Evolutionary conservation across 148 eudicot species (phyloP), one percentile per base, ranked within the genome.

Genomic region (Rhododendron vialii): DNA sequence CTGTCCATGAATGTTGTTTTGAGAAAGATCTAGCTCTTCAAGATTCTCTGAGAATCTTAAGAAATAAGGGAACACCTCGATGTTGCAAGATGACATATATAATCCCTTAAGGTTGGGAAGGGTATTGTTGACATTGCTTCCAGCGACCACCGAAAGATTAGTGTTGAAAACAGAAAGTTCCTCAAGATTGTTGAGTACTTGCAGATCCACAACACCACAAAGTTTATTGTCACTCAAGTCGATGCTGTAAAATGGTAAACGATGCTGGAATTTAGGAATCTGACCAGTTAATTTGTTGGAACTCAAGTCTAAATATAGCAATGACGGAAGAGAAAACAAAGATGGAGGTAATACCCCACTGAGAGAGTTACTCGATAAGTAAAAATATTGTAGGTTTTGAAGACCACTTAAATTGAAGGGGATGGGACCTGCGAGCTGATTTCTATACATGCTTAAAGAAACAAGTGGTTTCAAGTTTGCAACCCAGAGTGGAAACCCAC

Each of bases 301-400:
- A 1, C 57, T 2, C 13, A 89, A 78, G 78, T 35, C 10, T 43
- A 87, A 8, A 0, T 0, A 1, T 4, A 7, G 0, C 55, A 87
- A 63, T 2, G 78, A 82, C 0, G 88, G 80, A 15, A 85, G 81
- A 71, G 83, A 30, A 55, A 87, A 89, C 69, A 87, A 26, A 86
- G 86, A 82, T 18, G 87, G 30, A 5, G 91, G 89, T 61, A 89
- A 36, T 71, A 50, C 69, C 36, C 91, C 89, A 51, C 30, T 83
- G 9, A 89, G 13, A 36, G 55, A 61, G 84, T 89, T 89, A 6
- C 12, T 71, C 24, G 0, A 48, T 20, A 73, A n/a, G 50, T 0
- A 41, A 22, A 84, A 22, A 6, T 14, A 9, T 1, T 2, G 3
- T 0, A 89, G 80, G n/a, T 30, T 63, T 28, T 26, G 81, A 48